Conservation (phyloP, 768 basidiomycete genomes). For the Boletus subcaerulescens region DNA sequence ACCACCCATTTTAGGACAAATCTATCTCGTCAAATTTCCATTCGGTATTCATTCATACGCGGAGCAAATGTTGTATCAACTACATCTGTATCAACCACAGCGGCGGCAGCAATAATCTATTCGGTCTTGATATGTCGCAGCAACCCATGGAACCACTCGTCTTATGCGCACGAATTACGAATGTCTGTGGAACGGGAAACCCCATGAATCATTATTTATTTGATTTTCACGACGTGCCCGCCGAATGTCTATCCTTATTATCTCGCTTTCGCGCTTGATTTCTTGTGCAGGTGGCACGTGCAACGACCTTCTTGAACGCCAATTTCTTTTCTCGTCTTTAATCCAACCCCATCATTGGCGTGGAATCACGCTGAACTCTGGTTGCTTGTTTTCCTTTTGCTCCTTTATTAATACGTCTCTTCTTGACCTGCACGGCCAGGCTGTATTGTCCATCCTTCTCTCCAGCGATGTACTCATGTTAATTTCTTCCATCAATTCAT, state of each 20-base stretch:
- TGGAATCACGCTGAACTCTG: constrained; percentile 9
- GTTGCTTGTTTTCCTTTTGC: not conserved
- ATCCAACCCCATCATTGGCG: not conserved
- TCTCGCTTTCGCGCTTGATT: constrained; percentile 19
- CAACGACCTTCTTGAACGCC: constrained; percentile 4
- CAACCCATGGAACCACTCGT: constrained; percentile 21
- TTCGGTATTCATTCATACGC: constrained; percentile 23
- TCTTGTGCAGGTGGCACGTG: constrained; percentile 14
- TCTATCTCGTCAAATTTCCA: constrained; percentile 17
- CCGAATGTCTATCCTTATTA: constrained; percentile 29
- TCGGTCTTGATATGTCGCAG: constrained; percentile 21
- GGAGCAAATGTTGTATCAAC: constrained; percentile 35
- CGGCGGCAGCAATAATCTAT: constrained; percentile 29
- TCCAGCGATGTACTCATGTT: constrained; percentile 16
- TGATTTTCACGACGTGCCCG: constrained; percentile 13
- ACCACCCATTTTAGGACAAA: constrained; percentile 1
- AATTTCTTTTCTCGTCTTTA: not conserved
- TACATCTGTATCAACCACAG: constrained; percentile 34
- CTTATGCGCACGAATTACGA: constrained; percentile 27
- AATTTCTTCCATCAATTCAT: constrained; percentile 13
- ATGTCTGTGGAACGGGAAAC: constrained; percentile 20
- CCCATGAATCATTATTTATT: constrained; percentile 18
- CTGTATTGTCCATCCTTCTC: constrained; percentile 9
- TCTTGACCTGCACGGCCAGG: constrained; percentile 25
- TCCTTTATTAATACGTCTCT: not conserved